phyloP scores from a whole-genome alignment of 768 basidiomycete species.

The Collybiopsis confluens region DNA sequence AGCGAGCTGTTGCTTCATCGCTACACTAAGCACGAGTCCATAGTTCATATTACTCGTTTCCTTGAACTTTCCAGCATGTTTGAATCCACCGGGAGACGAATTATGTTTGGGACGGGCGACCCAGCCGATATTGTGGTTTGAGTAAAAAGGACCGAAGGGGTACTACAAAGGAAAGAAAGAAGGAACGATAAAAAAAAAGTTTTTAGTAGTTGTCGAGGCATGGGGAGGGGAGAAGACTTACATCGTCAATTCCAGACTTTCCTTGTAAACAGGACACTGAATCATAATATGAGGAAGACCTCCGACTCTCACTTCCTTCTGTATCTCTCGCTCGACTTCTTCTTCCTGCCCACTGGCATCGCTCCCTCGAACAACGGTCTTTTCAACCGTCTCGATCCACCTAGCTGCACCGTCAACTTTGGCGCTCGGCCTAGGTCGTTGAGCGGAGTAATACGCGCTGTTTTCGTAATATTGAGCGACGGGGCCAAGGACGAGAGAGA shows the following conservation, averaged over 20 bases:
- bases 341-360: not conserved
- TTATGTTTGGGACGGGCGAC: constrained; percentile 74
- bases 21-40: constrained; percentile 61
- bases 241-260: constrained; percentile 71
- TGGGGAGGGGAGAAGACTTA: constrained; percentile 24
- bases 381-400: not conserved
- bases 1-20: constrained; percentile 46
- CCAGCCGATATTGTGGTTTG: constrained; percentile 35
- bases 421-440: not conserved
- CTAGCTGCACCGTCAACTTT: not conserved
- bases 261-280: constrained; percentile 87
- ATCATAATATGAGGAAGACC: constrained; percentile 74
- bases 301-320: not conserved
- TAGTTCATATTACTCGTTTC: constrained; percentile 86
- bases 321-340: not conserved
- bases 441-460: constrained; percentile 30
- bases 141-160: constrained; percentile 75
- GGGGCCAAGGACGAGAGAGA: constrained; percentile 57
- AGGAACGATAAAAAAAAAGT: too few species aligned
- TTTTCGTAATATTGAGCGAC: constrained; percentile 83
- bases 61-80: constrained; percentile 89
- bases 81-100: constrained; percentile 76
- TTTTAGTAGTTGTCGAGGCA: too few species aligned
- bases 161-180: constrained; percentile 27
- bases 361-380: not conserved